Percentiles rank a stretch among this genome's conserved stretches.
These are phyloP conservation scores for Paxillus rubicundulus DNA, from an alignment of 768 basidiomycete genomes.

Conservation along the genomic window DNA sequence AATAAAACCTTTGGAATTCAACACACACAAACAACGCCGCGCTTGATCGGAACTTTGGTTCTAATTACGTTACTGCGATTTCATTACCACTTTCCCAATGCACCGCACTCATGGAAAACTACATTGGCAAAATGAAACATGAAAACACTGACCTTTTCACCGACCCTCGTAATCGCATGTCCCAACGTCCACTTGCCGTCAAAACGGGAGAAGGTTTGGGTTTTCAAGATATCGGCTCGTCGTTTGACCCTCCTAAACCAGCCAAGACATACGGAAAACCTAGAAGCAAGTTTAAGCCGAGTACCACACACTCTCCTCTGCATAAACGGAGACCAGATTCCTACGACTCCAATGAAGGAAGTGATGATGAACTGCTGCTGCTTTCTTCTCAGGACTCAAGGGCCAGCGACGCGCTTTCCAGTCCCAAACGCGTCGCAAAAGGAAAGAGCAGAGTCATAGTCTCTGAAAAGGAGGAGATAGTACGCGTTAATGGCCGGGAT, in stretches of 20 bases:
- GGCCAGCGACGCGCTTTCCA: conserved; percentile 6
- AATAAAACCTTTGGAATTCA: conserved; percentile 24
- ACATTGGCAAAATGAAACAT: not conserved
- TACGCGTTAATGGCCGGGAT: conserved; percentile 15
- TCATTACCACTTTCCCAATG: not conserved
- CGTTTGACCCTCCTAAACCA: conserved; percentile 13
- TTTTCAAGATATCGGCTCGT: conserved; percentile 25
- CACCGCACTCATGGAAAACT: conserved; percentile 25
- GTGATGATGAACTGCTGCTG: conserved; percentile 30
- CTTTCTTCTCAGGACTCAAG: conserved; percentile 24
- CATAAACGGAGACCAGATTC: not conserved
- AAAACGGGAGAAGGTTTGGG: conserved; percentile 26
- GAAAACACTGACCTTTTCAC: conserved; percentile 1
- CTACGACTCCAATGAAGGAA: conserved; percentile 11
- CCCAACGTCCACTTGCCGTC: conserved; percentile 20
- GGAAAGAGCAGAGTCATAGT: not conserved
- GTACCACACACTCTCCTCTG: not conserved
- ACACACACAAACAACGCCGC: conserved; percentile 31
- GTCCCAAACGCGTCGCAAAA: conserved; percentile 11
- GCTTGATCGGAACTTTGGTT: conserved; percentile 1
- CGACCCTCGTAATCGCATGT: conserved; percentile 22
- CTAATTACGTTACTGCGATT: not conserved
- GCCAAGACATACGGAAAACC: not conserved
- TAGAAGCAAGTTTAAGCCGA: conserved; percentile 12
- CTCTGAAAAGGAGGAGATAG: conserved; percentile 4